Base-by-base conservation (phyloP, 2,329 filamentous ascomycete genomes). In the Ophiostoma sp. region DNA sequence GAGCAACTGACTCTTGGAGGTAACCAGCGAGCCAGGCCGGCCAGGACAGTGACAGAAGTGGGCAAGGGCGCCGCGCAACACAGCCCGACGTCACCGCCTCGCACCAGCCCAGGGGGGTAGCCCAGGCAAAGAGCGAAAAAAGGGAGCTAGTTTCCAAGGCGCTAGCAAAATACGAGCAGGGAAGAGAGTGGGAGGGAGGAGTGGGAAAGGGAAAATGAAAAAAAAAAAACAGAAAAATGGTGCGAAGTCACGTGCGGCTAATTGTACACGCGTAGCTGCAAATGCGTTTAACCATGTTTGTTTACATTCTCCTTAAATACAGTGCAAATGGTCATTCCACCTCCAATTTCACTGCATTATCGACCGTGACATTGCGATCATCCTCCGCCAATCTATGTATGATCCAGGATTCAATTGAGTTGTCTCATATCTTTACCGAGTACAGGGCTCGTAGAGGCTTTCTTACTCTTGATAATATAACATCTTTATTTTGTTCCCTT, bases 51-150 rank as follows among this genome's bases (percentile, higher is more conserved):
- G 22, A 59, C 55, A 36, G 28, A 59, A 59, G 22, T 66, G 57
- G 61, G 61, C n/a, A 22, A 28, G 36, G n/a, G 36, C n/a, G 61
- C 61, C 36, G 61, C 61, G 22, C 61, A 55, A 55, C 50, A 66
- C 61, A 28, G 61, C 33, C 61, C 61, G 61, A 66, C 61, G 61
- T 66, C 61, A 66, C 61, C 61, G 61, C 61, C 61, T 45, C 36
- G 36, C 36, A 45, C 22, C 12, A 45, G 15, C 2, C n/a, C 61
- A 3, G 12, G n/a, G 33, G 33, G 59, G 9, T 2, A 64, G 50
- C 50, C 50, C 50, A 25, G 50, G 42, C 42, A 19, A 19, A 15
- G 15, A 48, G 42, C 42, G 15, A 17, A 48, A 45, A 48, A 25
- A 42, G 36, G 33, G 61, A 42, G 33, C 61, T 42, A 64, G 61